Conservation (phyloP, 2,329 filamentous ascomycete species). For the Talaromyces islandicus region DNA sequence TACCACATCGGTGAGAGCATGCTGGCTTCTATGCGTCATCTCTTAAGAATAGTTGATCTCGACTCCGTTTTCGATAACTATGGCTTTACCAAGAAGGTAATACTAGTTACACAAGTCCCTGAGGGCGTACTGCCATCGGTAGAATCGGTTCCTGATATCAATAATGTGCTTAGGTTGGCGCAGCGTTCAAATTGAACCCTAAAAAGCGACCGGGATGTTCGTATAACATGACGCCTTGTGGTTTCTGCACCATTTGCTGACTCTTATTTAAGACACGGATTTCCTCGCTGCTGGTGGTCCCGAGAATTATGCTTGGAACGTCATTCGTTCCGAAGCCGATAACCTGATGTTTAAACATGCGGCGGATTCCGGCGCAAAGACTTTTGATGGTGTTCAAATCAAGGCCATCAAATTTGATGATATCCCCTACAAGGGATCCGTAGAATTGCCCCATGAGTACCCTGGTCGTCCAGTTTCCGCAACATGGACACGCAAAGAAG, state of each 20-base stretch:
- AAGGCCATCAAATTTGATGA: neutral
- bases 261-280: constrained; percentile 32
- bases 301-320: constrained; percentile 33
- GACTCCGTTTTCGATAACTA: neutral
- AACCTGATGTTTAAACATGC: constrained; percentile 42
- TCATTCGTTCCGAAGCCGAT: constrained; percentile 43
- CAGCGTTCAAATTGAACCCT: neutral
- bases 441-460: neutral
- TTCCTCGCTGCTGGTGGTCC: constrained; percentile 36
- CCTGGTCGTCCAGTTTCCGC: neutral
- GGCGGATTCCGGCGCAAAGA: constrained; percentile 32
- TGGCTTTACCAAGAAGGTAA: neutral
- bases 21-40: constrained; percentile 32
- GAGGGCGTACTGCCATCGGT: neutral
- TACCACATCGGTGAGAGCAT: constrained; percentile 27
- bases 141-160: neutral
- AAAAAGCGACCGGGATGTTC: neutral
- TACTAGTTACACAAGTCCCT: neutral
- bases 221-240: neutral
- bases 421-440: neutral
- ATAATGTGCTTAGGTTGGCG: neutral
- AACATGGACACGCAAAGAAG: constrained; percentile 14
- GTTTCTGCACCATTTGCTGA: neutral
- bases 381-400: constrained; percentile 38
- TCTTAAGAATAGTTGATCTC: constrained; percentile 17